Base-by-base conservation (phyloP, 805 yeast genomes). In the Monosporozyma solicola region DNA sequence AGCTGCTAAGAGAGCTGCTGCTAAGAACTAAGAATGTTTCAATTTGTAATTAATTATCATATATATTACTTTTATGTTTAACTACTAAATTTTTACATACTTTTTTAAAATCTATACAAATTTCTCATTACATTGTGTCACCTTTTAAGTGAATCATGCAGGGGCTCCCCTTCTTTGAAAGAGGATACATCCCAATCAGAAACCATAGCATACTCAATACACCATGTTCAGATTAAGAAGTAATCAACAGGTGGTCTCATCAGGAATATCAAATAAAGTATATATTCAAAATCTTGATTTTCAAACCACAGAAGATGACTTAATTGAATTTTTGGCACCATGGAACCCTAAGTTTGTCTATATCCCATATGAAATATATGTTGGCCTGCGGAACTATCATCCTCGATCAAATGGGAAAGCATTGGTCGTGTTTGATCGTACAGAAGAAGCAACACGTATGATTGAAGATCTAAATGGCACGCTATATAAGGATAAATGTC, bases 1-100 rank as follows among this genome's bases (percentile, higher is more conserved):
- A 74, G 95, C 95, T 74, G 88, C 84, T 72, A 83, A 83, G 65
- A 78, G 80, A 70, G 84, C 83, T 69, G 81, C 72, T 67, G 74
- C 54, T 39, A 29, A 47, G 41, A 43, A 43, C 31, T 43, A 43
- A 43, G 31, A 22, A 15, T 43, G 20, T 43, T 22, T 22, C n/a
- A 20, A 22, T 8, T 11, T 22, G 11, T 13, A 43, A 20, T 43
- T 22, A 43, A 43, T 15, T 35, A 39, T 20, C 20, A 20, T 39
- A 39, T 39, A 16, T 39, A 27, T 27, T 27, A 27, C 29, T 27
- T 27, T 27, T 27, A 39, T 39, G 20, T 39, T 39, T 20, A 39
- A 43, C 46, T 24, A 20, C 25, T 43, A 20, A 43, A 20, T 24
- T 43, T 41, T 43, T 43, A 43, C 46, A 24, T 43, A 43, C 46